Evolutionary conservation across 176 grass and related monocot species (phyloP), one percentile per base, ranked within the genome.

Genomic region (Rhynchospora pubera): DNA sequence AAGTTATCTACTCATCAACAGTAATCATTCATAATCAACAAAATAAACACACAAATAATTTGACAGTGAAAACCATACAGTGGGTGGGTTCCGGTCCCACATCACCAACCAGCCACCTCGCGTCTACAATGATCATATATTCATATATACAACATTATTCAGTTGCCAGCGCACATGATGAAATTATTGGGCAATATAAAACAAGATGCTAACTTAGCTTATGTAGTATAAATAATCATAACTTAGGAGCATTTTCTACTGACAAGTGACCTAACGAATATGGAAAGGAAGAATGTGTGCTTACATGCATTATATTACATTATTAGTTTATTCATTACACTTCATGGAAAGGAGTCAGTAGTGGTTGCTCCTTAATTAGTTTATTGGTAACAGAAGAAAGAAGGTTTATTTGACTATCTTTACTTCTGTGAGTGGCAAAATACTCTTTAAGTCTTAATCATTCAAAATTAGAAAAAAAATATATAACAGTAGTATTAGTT

Each of bases 101-200:
- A 24, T 7, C 30, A 45, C 77, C 55, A 79, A 62, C 56, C 56
- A 62, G 24, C 55, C 28, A 62, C 52, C 18, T 21, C 56, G 16
- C 16, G 28, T 65, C 26, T 81, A 81, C 58, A 34, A 48, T 42
- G 78, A 64, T 46, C 57, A 81, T 50, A 65, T n/a, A n/a, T n/a
- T n/a, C n/a, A n/a, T 16, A 30, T 28, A 63, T 58, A 3, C n/a
- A n/a, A n/a, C 9, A 19, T 39, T 22, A 55, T 16, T 62, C 15
- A 64, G 8, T 44, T n/a, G 34, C 79, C 15, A 61, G 28, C 34
- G 16, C 56, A 62, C 50, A 39, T 32, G 19, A 46, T 21, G 28
- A 61, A 79, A 79, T 61, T 13, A 59, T 79, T 79, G 18, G 43
- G 32, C n/a, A 79, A 73, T 12, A 62, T 60, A 59, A 11, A 79